Base-by-base conservation (phyloP, 2,329 filamentous ascomycete species). In the Metarhizium sp. region DNA sequence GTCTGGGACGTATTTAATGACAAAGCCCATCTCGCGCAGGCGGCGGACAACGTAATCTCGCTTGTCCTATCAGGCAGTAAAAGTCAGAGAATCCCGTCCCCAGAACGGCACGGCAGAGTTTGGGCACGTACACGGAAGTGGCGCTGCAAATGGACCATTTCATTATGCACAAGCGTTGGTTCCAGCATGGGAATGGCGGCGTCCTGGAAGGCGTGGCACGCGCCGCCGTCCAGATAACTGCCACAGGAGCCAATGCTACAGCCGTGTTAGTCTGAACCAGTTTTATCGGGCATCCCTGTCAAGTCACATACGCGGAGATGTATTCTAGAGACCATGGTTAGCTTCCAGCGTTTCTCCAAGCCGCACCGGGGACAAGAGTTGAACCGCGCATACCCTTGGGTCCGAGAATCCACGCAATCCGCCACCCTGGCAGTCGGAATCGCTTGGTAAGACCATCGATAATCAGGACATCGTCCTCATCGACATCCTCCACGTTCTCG, bases 371-470 rank as follows among this genome's bases (percentile, higher is more conserved):
- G n/a, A 42, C 40, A 18, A 42, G 6, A 42, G 43, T 7, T 34
- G 25, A 25, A 25, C 25, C 25, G 4, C 67, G 65, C 71, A 63
- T 64, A 74, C 72, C 72, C 77, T 96, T 96, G 61, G 92, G 92
- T 1, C 92, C 92, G 55, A 97, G 71, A 62, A 97, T 91, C 92
- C 92, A 97, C 6, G 92, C 92, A 47, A 97, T 92, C 69, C 92
- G 88, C 91, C 92, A 97, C 59, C 92, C 92, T 1, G 92, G 92
- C 36, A 97, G 84, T 62, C 92, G 86, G 81, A 97, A 97, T 59
- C 92, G 88, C 81, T 97, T 97, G 63, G 92, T 97, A 30, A 97
- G 80, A 51, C 92, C 92, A 68, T 97, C 92, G 61, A 97, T 92
- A 70, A 97, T 89, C 60, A 97, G 81, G 2, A 97, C 92, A 66